Percentiles rank a stretch among this genome's conserved stretches.
Evolutionary conservation across 306 rosid genomes (phyloP).

Genomic region (Gastrolobium villosum): DNA sequence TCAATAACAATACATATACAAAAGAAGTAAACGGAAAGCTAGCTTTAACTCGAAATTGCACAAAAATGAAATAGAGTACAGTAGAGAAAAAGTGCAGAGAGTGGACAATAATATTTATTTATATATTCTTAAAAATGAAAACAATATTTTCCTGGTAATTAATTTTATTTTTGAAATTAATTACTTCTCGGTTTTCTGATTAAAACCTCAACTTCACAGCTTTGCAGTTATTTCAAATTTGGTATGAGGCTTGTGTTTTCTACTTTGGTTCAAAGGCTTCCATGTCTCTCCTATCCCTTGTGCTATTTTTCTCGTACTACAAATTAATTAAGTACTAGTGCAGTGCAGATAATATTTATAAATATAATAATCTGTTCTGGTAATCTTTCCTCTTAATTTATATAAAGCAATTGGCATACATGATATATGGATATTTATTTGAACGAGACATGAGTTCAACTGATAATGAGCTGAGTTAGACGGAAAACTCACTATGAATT

Average conservation of each 20-base stretch:
- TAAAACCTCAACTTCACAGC: neutral
- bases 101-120: neutral
- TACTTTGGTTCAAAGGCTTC: slow-evolving; percentile 1
- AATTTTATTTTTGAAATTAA: neutral
- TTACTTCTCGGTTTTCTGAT: neutral
- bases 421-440: too few relatives aligned
- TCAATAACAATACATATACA: neutral
- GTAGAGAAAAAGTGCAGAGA: slow-evolving; percentile 5
- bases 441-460: neutral
- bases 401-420: neutral
- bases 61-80: neutral
- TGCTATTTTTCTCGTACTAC: neutral
- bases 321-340: too few relatives aligned
- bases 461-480: neutral
- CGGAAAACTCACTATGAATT: neutral
- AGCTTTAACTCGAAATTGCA: neutral
- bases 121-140: neutral
- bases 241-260: neutral
- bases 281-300: neutral
- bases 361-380: neutral
- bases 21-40: neutral
- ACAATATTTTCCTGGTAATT: neutral
- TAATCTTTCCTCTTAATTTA: neutral
- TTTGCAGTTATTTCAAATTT: too few relatives aligned
- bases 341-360: too few relatives aligned